Evolutionary conservation across 257 asterid genomes (phyloP).

Genomic region (Ligustrum vulgare): DNA sequence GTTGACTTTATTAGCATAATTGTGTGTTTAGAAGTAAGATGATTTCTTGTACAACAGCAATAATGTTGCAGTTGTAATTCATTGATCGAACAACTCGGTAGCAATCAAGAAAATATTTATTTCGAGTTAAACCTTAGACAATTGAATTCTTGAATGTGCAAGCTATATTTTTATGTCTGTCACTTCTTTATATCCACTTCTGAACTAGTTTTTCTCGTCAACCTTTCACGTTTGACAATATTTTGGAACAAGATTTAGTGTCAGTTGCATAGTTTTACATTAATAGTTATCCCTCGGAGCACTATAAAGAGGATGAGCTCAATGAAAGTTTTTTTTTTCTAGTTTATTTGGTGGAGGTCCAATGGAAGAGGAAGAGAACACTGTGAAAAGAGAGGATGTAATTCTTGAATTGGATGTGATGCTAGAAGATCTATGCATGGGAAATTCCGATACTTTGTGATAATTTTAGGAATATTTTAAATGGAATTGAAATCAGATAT

Average conservation of each 20-base stretch:
- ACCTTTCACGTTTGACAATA: background rate
- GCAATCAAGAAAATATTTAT: no score
- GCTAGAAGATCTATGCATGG: slow-evolving; percentile 92
- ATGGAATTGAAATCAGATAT: background rate
- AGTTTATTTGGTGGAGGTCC: no score
- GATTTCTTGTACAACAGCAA: background rate
- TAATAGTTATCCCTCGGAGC: slow-evolving; percentile 37
- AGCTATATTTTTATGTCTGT: background rate
- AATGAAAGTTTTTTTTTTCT: no score
- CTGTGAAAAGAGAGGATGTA: slow-evolving; percentile 89
- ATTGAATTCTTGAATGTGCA: background rate
- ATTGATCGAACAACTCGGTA: background rate
- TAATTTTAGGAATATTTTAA: background rate
- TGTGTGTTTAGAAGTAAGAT: background rate
- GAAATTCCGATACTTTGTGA: slow-evolving; percentile 44
- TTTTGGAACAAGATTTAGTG: slow-evolving; percentile 1
- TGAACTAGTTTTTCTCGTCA: background rate
- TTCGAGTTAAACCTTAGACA: background rate
- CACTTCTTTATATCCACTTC: slow-evolving; percentile 5
- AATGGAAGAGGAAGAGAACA: slow-evolving; percentile 95
- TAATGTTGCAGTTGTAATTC: background rate
- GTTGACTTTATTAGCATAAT: slow-evolving; percentile 5
- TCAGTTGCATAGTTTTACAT: background rate
- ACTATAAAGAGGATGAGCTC: slow-evolving; percentile 38
- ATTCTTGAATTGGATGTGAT: slow-evolving; percentile 87